A percentile compares a stretch with the other conserved stretches of the same genome.
These are phyloP conservation scores for Lyophyllum decastes DNA, from an alignment of 768 basidiomycete genomes.

Conservation along the genomic window DNA sequence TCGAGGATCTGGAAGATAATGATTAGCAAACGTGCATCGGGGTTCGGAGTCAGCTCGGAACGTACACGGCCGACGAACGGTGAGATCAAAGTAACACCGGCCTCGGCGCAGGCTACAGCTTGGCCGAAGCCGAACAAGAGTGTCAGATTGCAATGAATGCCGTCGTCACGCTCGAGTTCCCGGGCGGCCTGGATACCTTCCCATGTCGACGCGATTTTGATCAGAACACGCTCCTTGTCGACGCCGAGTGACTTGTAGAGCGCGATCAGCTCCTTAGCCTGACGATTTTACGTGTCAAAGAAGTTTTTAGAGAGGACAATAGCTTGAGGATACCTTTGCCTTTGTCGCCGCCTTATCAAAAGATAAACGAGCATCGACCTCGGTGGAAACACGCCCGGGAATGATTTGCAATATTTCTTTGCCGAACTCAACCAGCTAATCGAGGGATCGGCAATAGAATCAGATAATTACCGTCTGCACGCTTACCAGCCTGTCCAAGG, in stretches of 20 bases:
- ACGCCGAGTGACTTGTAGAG: constrained; percentile 95
- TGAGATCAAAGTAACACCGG: constrained; percentile 97
- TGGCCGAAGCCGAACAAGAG: constrained; percentile 98
- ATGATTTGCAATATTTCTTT: constrained; percentile 94
- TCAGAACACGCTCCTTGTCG: constrained; percentile 90
- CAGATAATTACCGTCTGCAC: background rate
- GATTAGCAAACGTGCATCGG: constrained; percentile 9
- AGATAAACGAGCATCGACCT: constrained; percentile 96
- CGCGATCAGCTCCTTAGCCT: constrained; percentile 86
- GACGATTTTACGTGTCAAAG: background rate
- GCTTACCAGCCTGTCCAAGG: constrained; percentile 87
- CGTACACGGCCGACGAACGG: constrained; percentile 97
- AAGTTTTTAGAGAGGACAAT: no score
- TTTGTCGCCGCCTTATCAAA: constrained; percentile 95
- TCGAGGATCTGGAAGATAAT: constrained; percentile 73
- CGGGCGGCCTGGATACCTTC: constrained; percentile 99
- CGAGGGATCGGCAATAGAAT: background rate
- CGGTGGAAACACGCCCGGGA: constrained; percentile 98
- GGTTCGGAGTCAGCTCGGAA: constrained; percentile 19
- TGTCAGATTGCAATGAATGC: constrained; percentile 98
- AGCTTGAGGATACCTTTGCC: constrained; percentile 83
- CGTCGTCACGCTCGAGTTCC: constrained; percentile 88
- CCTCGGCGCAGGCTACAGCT: constrained; percentile 98
- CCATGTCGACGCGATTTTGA: constrained; percentile 99
- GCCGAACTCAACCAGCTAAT: constrained; percentile 95